Conservation (phyloP, 2,329 filamentous ascomycete genomes). For the Penicillium sp. region DNA sequence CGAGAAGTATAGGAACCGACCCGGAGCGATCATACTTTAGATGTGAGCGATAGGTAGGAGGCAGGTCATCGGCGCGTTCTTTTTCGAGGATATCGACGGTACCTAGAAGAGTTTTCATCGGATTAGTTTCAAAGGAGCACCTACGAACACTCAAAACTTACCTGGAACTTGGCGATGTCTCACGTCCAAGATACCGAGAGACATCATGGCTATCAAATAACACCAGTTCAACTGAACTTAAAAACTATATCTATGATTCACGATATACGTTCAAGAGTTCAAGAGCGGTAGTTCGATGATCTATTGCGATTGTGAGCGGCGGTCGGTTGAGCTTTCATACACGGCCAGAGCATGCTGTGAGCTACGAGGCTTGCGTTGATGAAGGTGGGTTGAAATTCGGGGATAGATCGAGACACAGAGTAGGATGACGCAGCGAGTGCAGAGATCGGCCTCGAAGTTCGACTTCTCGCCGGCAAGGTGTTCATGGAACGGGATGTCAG, state of each 20-base stretch:
- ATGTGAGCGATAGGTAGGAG: constrained; percentile 39
- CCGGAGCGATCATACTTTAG: constrained; percentile 77
- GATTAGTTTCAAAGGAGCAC: constrained; percentile 8
- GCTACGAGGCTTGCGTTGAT: not conserved
- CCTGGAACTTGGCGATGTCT: constrained; percentile 74
- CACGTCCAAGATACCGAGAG: constrained; percentile 72
- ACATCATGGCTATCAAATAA: constrained; percentile 53
- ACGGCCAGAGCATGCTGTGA: not conserved
- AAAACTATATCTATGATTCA: not conserved
- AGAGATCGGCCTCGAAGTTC: not conserved
- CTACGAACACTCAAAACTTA: constrained; percentile 44
- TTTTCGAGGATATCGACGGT: constrained; percentile 67
- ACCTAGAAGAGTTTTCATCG: constrained; percentile 27
- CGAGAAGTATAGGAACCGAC: constrained; percentile 73
- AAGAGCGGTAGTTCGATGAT: not conserved
- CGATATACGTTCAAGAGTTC: not conserved
- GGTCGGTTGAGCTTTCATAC: not conserved
- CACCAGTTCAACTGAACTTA: not conserved
- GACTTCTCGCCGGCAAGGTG: not conserved
- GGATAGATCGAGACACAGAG: not conserved
- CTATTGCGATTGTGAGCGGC: not conserved
- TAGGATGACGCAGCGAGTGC: constrained; percentile 3
- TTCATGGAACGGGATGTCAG: not conserved
- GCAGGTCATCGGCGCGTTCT: constrained; percentile 48
- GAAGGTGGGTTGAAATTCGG: not conserved